Evolutionary conservation across 2,329 filamentous ascomycete genomes (phyloP).

Genomic region (Fusarium austroafricanum): DNA sequence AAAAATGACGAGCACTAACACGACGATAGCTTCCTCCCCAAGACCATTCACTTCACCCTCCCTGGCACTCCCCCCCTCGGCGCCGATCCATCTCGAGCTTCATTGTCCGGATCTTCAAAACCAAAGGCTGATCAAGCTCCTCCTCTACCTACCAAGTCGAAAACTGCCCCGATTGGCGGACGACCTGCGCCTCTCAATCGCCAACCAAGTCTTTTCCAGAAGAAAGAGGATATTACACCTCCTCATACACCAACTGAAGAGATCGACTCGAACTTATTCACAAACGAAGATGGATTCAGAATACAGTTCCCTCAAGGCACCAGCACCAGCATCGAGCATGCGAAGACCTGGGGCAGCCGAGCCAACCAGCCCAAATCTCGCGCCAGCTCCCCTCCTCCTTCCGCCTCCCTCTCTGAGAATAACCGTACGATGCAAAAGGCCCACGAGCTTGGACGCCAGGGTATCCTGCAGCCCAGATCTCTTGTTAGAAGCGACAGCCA

Average conservation of each 20-base stretch:
- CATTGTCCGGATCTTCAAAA: constrained; percentile 44
- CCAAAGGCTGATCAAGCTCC: constrained; percentile 11
- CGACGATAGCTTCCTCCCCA: constrained; percentile 81
- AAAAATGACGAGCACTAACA: constrained; percentile 27
- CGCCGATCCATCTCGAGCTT: constrained; percentile 47
- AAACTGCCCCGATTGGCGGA: constrained; percentile 29
- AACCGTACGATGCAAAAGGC: constrained; percentile 68
- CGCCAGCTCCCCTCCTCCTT: constrained; percentile 78
- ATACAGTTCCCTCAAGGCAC: constrained; percentile 67
- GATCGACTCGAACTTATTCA: constrained; percentile 61
- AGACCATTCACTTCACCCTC: constrained; percentile 88
- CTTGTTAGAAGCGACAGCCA: constrained; percentile 70
- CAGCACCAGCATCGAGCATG: constrained; percentile 73
- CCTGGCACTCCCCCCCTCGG: constrained; percentile 62
- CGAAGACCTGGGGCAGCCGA: constrained; percentile 80
- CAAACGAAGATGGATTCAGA: constrained; percentile 68
- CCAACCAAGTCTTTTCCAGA: constrained; percentile 66
- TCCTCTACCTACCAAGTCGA: constrained; percentile 8
- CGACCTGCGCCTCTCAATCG: constrained; percentile 48
- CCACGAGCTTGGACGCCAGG: constrained; percentile 66
- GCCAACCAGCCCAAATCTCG: constrained; percentile 83
- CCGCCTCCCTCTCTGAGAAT: constrained; percentile 79
- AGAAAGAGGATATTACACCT: constrained; percentile 62
- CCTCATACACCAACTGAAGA: constrained; percentile 66
- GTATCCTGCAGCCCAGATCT: constrained; percentile 66